A percentile compares a stretch with the other conserved stretches of the same genome.
These are phyloP conservation scores for Pachyrhizus erosus DNA, from an alignment of 306 rosid genomes.

Conservation along the genomic window DNA sequence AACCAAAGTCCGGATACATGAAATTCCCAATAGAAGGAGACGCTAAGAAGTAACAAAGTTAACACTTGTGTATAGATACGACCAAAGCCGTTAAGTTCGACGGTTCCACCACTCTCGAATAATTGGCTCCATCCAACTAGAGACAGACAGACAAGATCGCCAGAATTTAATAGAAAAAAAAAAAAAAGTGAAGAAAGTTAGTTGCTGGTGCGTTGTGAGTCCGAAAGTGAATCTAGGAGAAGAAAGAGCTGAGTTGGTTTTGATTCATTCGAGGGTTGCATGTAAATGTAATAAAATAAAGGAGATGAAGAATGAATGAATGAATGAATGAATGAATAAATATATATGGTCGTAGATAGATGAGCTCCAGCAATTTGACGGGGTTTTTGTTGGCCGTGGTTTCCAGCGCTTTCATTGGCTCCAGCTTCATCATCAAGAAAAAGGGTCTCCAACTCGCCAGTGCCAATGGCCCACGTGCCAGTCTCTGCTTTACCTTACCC, in stretches of 20 bases:
- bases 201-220: background rate
- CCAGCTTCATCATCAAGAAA: slow-evolving; percentile 93
- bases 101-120: background rate
- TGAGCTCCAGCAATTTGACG: slow-evolving; percentile 70
- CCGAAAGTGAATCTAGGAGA: background rate
- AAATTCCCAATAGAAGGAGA: background rate
- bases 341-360: too few relatives aligned
- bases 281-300: too few relatives aligned
- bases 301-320: too few relatives aligned
- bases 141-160: background rate
- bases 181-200: background rate
- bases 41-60: background rate
- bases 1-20: background rate
- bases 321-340: too few relatives aligned
- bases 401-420: slow-evolving; percentile 87
- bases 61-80: background rate
- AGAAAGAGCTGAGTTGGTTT: background rate
- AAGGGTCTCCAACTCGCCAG: slow-evolving; percentile 83
- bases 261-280: too few relatives aligned
- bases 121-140: background rate
- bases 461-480: slow-evolving; percentile 65
- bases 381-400: slow-evolving; percentile 74
- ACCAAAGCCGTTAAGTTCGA: background rate
- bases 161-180: background rate
- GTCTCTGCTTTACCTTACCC: slow-evolving; percentile 39